Conservation (phyloP, 306 rosid genomes). For the Prunus davidiana region DNA sequence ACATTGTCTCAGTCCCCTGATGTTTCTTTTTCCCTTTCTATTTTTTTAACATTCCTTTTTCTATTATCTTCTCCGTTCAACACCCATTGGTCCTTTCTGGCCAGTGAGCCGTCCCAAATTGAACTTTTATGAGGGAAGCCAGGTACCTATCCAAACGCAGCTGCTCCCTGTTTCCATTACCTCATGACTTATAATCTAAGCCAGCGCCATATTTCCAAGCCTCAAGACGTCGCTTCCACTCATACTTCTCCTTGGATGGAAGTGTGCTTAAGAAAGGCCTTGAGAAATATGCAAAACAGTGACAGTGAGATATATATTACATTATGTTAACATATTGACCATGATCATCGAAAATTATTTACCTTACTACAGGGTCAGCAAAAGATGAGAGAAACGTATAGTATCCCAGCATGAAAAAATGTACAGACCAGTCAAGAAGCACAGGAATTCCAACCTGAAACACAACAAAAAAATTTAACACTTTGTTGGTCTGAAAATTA, state of each 20-base stretch:
- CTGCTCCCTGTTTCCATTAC: background rate
- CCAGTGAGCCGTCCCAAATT: too few species aligned
- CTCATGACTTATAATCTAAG: slow-evolving; percentile 73
- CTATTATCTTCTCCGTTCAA: background rate
- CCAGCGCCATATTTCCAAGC: slow-evolving; percentile 99
- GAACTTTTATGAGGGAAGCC: background rate
- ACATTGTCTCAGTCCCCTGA: background rate
- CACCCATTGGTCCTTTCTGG: background rate
- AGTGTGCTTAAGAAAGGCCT: slow-evolving; percentile 58
- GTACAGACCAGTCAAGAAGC: slow-evolving; percentile 81
- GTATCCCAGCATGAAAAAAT: slow-evolving; percentile 75
- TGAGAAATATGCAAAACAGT: slow-evolving; percentile 21
- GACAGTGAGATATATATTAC: background rate
- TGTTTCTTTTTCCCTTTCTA: background rate
- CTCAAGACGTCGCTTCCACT: slow-evolving; percentile 75
- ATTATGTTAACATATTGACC: background rate
- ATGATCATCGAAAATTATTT: slow-evolving; percentile 8
- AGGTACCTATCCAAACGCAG: background rate
- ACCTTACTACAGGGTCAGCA: slow-evolving; percentile 80
- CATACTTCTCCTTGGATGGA: slow-evolving; percentile 57
- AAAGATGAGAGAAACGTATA: slow-evolving; percentile 70
- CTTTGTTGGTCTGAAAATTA: background rate
- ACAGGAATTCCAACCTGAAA: slow-evolving; percentile 83
- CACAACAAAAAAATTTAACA: background rate
- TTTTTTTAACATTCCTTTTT: too few species aligned